Conservation (phyloP, 129 eudicot species). For the Logfia minima region DNA sequence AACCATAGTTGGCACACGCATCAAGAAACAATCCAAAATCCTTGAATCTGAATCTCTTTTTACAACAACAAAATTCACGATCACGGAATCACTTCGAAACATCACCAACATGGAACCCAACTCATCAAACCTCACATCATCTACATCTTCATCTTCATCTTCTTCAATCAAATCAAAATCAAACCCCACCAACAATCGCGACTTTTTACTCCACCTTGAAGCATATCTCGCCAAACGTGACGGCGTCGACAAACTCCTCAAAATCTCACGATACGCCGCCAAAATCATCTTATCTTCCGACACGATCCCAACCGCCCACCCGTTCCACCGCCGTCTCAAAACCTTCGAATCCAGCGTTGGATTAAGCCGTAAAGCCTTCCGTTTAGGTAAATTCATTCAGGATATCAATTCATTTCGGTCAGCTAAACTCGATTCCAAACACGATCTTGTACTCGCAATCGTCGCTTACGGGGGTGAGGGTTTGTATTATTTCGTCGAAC, state of each 20-base stretch:
- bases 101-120: conserved; percentile 41
- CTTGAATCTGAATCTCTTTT: background rate
- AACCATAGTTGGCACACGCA: conserved; percentile 16
- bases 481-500: conserved; percentile 75
- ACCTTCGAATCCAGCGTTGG: conserved; percentile 83
- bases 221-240: conserved; percentile 82
- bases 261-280: conserved; percentile 90
- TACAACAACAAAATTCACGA: background rate
- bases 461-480: conserved; percentile 94
- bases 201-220: conserved; percentile 77
- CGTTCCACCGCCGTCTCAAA: conserved; percentile 58
- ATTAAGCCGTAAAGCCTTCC: conserved; percentile 89
- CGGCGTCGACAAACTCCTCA: conserved; percentile 89
- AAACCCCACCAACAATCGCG: conserved; percentile 26
- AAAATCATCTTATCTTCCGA: conserved; percentile 76
- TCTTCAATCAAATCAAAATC: conserved; percentile 28
- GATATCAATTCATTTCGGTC: conserved; percentile 69
- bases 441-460: conserved; percentile 35
- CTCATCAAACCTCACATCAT: conserved; percentile 26
- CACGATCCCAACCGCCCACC: conserved; percentile 37
- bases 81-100: background rate
- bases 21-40: conserved; percentile 11
- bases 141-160: conserved; percentile 36
- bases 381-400: conserved; percentile 84
- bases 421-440: conserved; percentile 21